phyloP scores from a whole-genome alignment of 202 grass and related monocot species.

The Carex arenaria region DNA sequence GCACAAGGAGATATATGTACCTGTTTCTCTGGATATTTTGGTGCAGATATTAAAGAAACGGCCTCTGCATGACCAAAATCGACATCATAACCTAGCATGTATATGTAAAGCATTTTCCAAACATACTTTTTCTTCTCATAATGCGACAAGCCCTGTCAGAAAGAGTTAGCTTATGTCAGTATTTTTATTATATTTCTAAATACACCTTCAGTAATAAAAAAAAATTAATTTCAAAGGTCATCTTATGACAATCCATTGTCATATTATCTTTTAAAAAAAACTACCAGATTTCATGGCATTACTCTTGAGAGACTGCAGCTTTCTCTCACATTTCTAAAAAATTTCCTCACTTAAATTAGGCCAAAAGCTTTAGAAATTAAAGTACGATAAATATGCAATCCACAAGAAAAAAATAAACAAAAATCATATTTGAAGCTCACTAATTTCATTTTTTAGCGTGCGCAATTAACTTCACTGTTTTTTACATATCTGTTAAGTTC shows the following conservation, averaged over 20 bases:
- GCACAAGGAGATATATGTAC: slow-evolving; percentile 27
- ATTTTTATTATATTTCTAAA: not conserved
- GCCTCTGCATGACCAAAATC: slow-evolving; percentile 95
- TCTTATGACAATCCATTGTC: not conserved
- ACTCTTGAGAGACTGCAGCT: not conserved
- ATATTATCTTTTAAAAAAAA: not conserved
- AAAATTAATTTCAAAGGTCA: not conserved
- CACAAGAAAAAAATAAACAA: not conserved
- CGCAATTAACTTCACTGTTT: not conserved
- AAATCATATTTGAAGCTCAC: not conserved
- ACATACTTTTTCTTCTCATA: slow-evolving; percentile 99
- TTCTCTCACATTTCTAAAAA: not conserved
- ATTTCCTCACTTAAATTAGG: not conserved
- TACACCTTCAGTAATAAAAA: not conserved
- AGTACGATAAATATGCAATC: not conserved
- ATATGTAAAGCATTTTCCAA: slow-evolving; percentile 99
- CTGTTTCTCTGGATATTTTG: slow-evolving; percentile 99
- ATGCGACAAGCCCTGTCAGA: slow-evolving; percentile 74
- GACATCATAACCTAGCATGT: slow-evolving; percentile 99
- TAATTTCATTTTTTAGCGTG: not conserved
- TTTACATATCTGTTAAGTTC: not conserved
- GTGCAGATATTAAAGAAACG: slow-evolving; percentile 98
- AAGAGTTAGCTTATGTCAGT: slow-evolving; percentile 22
- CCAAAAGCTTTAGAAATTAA: not conserved
- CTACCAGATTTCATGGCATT: not conserved